These are phyloP conservation scores for Rhizopogon salebrosus DNA, from an alignment of 768 basidiomycete genomes.

Conservation along the genomic window DNA sequence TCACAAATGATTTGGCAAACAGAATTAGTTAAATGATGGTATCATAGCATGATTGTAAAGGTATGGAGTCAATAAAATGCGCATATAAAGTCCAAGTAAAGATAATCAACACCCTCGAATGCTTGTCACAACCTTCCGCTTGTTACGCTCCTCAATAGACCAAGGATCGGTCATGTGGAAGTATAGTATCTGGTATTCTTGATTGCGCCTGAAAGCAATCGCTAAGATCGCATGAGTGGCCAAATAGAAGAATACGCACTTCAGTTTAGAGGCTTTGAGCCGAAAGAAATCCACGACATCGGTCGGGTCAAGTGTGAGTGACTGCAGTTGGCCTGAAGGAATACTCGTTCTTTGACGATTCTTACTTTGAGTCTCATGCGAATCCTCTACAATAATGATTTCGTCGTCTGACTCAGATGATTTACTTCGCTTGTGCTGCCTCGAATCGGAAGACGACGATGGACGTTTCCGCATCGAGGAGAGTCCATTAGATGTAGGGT, in stretches of 20 bases:
- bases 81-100: background rate
- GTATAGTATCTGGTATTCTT: conserved; percentile 78
- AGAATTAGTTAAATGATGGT: no score
- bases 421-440: conserved; percentile 24
- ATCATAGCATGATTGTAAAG: no score
- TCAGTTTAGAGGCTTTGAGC: conserved; percentile 35
- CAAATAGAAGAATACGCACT: conserved; percentile 30
- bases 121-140: conserved; percentile 51
- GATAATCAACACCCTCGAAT: conserved; percentile 25
- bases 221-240: background rate
- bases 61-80: background rate
- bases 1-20: no score
- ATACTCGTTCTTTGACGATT: conserved; percentile 2
- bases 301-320: conserved; percentile 20
- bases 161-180: conserved; percentile 71
- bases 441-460: conserved; percentile 16
- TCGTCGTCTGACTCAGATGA: conserved; percentile 21
- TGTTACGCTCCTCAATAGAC: conserved; percentile 42
- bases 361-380: conserved; percentile 6
- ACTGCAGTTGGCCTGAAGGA: background rate
- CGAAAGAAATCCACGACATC: conserved; percentile 45
- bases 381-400: conserved; percentile 18
- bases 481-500: conserved; percentile 3
- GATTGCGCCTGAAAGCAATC: conserved; percentile 21
- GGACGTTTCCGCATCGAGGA: conserved; percentile 15